Percentiles rank a stretch among this genome's conserved stretches.
Evolutionary conservation across 345 rosid species (phyloP).

Genomic region (Xanthoceras sorbifolium): DNA sequence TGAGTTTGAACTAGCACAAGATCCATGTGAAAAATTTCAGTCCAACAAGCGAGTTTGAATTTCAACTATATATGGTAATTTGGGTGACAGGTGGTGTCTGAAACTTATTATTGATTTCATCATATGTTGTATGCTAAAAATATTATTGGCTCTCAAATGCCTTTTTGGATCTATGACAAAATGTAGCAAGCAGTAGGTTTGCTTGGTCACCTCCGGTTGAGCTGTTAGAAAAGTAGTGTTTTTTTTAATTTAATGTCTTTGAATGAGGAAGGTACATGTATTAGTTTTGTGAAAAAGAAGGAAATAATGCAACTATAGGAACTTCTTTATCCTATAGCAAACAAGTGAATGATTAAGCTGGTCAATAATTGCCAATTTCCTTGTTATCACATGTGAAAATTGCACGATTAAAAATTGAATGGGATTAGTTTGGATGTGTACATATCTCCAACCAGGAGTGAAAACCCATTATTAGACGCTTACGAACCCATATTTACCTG

Average conservation of each 20-base stretch:
- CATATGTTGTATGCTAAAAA: neutral
- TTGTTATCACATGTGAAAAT: neutral
- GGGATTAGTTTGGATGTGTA: neutral
- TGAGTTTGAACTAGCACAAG: neutral
- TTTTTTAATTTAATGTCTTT: neutral
- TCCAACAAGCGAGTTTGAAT: neutral
- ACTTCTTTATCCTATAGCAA: neutral
- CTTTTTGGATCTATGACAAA: neutral
- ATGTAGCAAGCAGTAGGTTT: neutral
- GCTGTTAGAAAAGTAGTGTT: neutral
- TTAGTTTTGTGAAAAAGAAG: no score
- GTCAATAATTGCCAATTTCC: neutral
- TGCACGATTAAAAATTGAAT: neutral
- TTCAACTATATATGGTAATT: neutral
- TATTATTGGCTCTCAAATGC: neutral
- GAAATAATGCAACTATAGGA: neutral
- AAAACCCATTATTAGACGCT: neutral
- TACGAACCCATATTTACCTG: neutral
- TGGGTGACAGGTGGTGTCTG: neutral
- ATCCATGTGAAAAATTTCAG: neutral
- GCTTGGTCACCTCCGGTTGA: neutral
- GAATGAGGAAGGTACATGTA: neutral
- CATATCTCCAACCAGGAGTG: neutral
- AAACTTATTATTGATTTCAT: neutral
- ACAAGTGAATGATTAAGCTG: neutral